phyloP scores from a whole-genome alignment of 768 basidiomycete species.

The Leucosporidium scottii region DNA sequence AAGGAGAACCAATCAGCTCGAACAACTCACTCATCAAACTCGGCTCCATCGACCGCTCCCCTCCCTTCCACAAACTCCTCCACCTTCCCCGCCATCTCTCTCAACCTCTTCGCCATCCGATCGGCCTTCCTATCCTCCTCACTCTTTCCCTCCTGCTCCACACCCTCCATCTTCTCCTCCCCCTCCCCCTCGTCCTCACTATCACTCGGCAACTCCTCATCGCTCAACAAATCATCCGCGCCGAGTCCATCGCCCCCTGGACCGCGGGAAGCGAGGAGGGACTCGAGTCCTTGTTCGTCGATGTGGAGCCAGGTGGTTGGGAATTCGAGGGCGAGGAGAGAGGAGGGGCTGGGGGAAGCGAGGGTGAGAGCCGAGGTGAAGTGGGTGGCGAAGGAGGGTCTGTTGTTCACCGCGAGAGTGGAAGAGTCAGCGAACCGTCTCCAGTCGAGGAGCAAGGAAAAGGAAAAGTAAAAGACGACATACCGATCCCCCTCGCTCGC shows the following conservation, averaged over 20 bases:
- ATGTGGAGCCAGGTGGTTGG: slow-evolving; percentile 71
- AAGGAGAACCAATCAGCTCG: background rate
- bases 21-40: slow-evolving; percentile 73
- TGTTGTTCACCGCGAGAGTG: no score
- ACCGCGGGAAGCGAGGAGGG: slow-evolving; percentile 29
- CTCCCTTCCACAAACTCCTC: slow-evolving; percentile 83
- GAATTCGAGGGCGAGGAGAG: slow-evolving; percentile 51
- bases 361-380: slow-evolving; percentile 59
- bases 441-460: background rate
- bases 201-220: no score
- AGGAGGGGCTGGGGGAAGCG: slow-evolving; percentile 26
- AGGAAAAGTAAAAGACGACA: background rate
- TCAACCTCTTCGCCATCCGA: slow-evolving; percentile 59
- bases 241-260: slow-evolving; percentile 34
- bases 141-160: slow-evolving; percentile 35
- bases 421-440: no score
- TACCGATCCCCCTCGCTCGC: slow-evolving; percentile 54
- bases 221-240: slow-evolving; percentile 38
- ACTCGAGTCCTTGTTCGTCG: slow-evolving; percentile 31
- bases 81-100: slow-evolving; percentile 73
- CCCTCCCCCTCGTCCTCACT: background rate
- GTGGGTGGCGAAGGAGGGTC: slow-evolving; percentile 60
- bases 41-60: slow-evolving; percentile 80
- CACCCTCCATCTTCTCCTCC: slow-evolving; percentile 7
- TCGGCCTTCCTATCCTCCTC: slow-evolving; percentile 35